Base-by-base conservation (phyloP, 2,329 filamentous ascomycete genomes). In the Scleromitrula shiraiana region DNA sequence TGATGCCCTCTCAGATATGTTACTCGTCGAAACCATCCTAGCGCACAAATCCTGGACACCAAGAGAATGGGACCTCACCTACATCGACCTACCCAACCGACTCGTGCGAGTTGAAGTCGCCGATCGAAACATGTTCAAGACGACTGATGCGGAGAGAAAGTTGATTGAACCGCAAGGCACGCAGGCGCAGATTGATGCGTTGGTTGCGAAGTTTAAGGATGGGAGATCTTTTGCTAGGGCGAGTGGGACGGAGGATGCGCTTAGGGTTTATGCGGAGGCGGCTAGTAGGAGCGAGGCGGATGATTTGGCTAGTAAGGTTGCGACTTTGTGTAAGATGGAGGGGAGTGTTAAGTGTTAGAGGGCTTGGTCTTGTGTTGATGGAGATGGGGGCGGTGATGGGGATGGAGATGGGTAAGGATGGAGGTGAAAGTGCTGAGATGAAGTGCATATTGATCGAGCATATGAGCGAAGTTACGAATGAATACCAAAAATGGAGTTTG, bases 221-320 rank as follows among this genome's bases (percentile, higher is more conserved):
- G 93, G 88, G 2, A 80, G 93, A 55, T 83, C 86, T 41, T 98
- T 98, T 67, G 93, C 89, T 7, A 83, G 93, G 59, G 89, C 93
- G 30, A 93, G 85, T 56, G 93, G 93, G 24, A 98, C 93, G 0
- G 93, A 98, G 68, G 94, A 98, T 66, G 91, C 89, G 2, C 90
- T 95, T 59, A 80, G 93, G 53, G 90, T 98, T 17, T 98, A 98
- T 64, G 91, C 91, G 7, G 93, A 98, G 70, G 93, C 93, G 4
- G 87, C 86, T 30, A 93, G 87, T 39, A 81, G 86, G 54, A 85
- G 82, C 14, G 91, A 97, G 68, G 89, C 90, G 1, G 90, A 96
- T 61, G 89, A 95, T 67, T 75, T 97, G 53, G 88, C 90, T 50
- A 82, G 82, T 59, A 87, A 88, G 65, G 88, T 97, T 40, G 82